phyloP scores from a whole-genome alignment of 176 grass and related monocot genomes.

The Avena sativa region DNA sequence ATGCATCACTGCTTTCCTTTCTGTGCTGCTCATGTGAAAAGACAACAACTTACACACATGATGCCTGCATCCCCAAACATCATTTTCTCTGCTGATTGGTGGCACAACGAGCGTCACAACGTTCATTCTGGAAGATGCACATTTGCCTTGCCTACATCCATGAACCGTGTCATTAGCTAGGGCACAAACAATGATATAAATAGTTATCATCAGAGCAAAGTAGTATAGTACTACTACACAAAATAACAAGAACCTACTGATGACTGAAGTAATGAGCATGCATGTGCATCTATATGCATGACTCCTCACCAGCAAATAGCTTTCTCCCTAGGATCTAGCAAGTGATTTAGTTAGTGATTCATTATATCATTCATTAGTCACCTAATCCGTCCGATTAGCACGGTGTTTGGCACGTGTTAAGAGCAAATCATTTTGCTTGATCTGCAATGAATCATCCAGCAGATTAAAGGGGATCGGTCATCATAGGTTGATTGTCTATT shows the following conservation, averaged over 20 bases:
- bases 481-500: too few relatives aligned
- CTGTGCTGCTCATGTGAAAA: not conserved
- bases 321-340: not conserved
- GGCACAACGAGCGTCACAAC: not conserved
- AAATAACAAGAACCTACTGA: not conserved
- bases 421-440: not conserved
- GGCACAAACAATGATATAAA: not conserved
- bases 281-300: not conserved
- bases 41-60: not conserved
- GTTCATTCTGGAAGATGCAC: not conserved
- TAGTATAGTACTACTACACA: not conserved
- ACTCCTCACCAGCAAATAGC: slow-evolving; percentile 33
- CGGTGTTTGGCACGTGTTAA: slow-evolving; percentile 14
- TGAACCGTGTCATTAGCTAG: not conserved
- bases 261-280: not conserved
- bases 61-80: not conserved
- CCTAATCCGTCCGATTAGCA: not conserved
- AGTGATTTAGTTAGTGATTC: not conserved
- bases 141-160: not conserved
- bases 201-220: not conserved
- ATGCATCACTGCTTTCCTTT: slow-evolving; percentile 28
- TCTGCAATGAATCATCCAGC: not conserved
- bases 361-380: not conserved
- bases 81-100: slow-evolving; percentile 17
- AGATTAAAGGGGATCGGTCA: slow-evolving; percentile 2